Evolutionary conservation across 331 rosid species (phyloP), one percentile per base, ranked within the genome.

Genomic region (Stylosanthes scabra): DNA sequence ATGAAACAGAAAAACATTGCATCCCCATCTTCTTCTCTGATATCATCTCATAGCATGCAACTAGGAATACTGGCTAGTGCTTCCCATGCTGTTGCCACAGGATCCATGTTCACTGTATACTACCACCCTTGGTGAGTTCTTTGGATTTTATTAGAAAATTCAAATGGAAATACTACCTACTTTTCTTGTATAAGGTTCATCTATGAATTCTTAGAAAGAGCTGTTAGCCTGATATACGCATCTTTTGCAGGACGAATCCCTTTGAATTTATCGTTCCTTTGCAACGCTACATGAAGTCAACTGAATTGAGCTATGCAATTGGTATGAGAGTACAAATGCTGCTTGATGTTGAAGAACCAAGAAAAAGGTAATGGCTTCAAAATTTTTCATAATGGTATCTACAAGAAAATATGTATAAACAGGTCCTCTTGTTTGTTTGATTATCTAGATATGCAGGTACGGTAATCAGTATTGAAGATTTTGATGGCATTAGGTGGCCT

Each of bases 51-150:
- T 20, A 72, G 81, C 85, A 87, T 91, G 96, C 86, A 77, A 13
- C 88, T 87, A 67, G 89, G 88, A 61, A 66, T 89, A 71, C 82
- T 91, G 68, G 39, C 86, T 2, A 63, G 59, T 60, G 90, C 89
- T 71, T 57, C 59, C 64, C 85, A 86, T 74, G 88, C 97, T 47
- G 15, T 86, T 65, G 20, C 79, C n/a, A 44, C 83, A 6, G 82
- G 86, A 79, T 45, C 86, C 74, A 9, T 75, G 82, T 89, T 91
- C 65, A 78, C 45, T 27, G 89, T 87, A 64, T 88, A 84, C 57
- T 84, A 87, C 76, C 88, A 58, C 16, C 97, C 97, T 12, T 84
- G 97, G 97, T 89, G 83, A 84, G 90, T 73, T 44, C 63, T 57
- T 78, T 51, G 8, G 16, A 41, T 71, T 59, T 51, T 39, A 11